Conservation (phyloP, 495 filamentous ascomycete species). For the Aspergillus sparsus region DNA sequence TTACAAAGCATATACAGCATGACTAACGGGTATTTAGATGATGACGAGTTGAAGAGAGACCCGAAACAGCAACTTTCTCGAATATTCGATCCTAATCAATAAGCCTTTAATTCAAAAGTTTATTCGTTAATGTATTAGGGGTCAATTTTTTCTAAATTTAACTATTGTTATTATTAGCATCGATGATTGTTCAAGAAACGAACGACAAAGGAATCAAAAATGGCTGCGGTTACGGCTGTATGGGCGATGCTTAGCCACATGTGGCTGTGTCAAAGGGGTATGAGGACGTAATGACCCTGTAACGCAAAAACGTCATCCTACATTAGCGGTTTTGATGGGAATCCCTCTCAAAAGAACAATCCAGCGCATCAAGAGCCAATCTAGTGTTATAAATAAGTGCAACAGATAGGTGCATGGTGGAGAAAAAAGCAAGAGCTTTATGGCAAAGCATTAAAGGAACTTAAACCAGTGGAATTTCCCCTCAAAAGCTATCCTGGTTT, state of each 20-base stretch:
- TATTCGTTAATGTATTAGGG: not conserved
- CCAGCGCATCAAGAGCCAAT: not conserved
- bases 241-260: conserved; percentile 1
- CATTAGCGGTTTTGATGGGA: not conserved
- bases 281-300: not conserved
- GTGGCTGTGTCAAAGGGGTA: not conserved
- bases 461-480: not conserved
- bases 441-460: too few species aligned
- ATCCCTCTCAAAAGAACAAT: conserved; percentile 1
- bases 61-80: not conserved
- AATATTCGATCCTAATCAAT: not conserved
- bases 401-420: not conserved
- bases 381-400: not conserved
- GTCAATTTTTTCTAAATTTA: not conserved
- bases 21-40: not conserved
- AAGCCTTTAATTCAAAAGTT: not conserved
- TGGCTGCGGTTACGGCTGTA: not conserved
- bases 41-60: not conserved
- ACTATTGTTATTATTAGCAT: not conserved
- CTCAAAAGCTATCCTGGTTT: not conserved
- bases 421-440: not conserved
- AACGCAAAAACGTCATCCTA: conserved; percentile 8
- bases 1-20: not conserved
- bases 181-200: not conserved
- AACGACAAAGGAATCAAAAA: not conserved